Conservation (phyloP, 2,329 filamentous ascomycete genomes). For the Graphiopsis chlorocephala region DNA sequence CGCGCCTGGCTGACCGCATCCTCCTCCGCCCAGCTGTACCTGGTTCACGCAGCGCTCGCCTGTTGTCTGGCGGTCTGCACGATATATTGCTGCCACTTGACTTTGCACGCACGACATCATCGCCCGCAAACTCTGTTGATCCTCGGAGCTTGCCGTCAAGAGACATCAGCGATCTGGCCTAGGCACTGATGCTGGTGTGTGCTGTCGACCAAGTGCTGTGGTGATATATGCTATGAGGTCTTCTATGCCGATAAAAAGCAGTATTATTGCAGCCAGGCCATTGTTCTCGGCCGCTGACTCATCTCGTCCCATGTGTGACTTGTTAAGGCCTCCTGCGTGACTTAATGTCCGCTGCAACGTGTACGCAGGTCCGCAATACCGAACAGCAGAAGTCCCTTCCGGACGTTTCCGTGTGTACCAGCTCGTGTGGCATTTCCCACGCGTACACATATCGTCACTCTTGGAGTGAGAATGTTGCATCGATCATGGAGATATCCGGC, state of each 20-base stretch:
- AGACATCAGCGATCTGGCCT: neutral
- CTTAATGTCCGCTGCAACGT: neutral
- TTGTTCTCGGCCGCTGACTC: constrained; percentile 10
- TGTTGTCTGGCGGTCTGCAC: constrained; percentile 13
- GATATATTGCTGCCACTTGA: constrained; percentile 4
- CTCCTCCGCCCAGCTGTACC: neutral
- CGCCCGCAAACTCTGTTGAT: constrained; percentile 3
- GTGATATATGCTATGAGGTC: neutral
- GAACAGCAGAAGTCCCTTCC: neutral
- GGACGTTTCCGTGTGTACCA: neutral
- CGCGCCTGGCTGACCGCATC: constrained; percentile 13
- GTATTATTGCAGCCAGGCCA: neutral
- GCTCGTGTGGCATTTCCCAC: neutral
- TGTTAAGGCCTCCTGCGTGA: constrained; percentile 1
- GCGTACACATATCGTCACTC: neutral
- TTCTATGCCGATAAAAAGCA: neutral
- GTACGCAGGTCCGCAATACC: neutral
- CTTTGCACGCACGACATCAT: constrained; percentile 10
- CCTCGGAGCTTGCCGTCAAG: constrained; percentile 3
- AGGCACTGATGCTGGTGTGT: neutral
- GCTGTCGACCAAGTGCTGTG: neutral
- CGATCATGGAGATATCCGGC: neutral
- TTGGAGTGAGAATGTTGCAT: neutral
- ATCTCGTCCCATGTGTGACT: neutral
- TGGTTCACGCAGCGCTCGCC: constrained; percentile 5